Percentiles rank a stretch among this genome's conserved stretches.
These are phyloP conservation scores for Thielaviopsis musarum DNA, from an alignment of 2,329 filamentous ascomycete species.

Conservation along the genomic window DNA sequence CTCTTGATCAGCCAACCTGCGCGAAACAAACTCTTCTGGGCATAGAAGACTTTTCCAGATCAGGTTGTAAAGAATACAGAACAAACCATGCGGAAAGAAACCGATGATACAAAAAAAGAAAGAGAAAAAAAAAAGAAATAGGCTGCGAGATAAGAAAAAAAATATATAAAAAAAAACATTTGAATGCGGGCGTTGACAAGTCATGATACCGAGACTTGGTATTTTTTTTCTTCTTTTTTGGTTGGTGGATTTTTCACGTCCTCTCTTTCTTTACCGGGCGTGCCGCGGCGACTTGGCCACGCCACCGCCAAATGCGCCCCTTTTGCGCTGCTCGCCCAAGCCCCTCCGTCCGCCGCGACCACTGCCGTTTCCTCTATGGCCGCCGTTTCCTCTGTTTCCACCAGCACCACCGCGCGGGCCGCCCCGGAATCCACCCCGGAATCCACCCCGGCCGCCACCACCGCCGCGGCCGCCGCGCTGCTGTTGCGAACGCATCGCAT, in stretches of 20 bases:
- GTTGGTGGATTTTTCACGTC: neutral
- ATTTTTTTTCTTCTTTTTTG: neutral
- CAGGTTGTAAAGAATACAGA: too few species aligned
- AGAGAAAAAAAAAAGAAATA: neutral
- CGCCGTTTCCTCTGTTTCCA: constrained; percentile 17
- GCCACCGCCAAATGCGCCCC: constrained; percentile 23
- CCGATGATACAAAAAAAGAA: neutral
- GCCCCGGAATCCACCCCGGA: constrained; percentile 33
- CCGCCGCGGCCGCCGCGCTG: constrained; percentile 25
- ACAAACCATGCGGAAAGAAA: neutral
- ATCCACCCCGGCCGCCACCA: constrained; percentile 17
- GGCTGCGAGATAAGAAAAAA: neutral
- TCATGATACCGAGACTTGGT: neutral
- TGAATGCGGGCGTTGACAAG: neutral
- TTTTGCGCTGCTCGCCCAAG: constrained; percentile 32
- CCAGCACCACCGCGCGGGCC: constrained; percentile 16
- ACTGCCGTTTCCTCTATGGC: constrained; percentile 19
- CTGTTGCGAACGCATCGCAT: constrained; percentile 4
- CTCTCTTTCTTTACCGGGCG: neutral
- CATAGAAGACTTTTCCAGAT: neutral
- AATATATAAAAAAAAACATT: neutral
- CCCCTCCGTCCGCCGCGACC: constrained; percentile 29
- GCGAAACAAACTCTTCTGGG: constrained; percentile 2
- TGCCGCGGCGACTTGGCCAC: constrained; percentile 23
- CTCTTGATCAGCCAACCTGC: neutral